A percentile compares a stretch with the other conserved stretches of the same genome.
These are phyloP conservation scores for Croton setiger DNA, from an alignment of 441 rosid genomes.

Conservation along the genomic window DNA sequence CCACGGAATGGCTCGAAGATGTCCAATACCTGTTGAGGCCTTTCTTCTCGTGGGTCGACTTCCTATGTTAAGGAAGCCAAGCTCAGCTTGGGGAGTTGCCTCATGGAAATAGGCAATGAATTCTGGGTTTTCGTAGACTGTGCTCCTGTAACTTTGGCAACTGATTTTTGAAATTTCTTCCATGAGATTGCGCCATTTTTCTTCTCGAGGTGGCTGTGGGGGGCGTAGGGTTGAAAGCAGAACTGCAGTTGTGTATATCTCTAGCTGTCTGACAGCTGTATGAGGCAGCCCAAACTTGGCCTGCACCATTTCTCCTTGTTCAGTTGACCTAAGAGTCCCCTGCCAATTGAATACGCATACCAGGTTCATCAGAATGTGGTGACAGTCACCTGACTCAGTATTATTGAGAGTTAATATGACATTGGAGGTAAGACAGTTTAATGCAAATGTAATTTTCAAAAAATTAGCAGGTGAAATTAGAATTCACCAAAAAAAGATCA, in stretches of 20 bases:
- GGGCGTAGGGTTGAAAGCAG: conserved; percentile 84
- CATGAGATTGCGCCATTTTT: conserved; percentile 90
- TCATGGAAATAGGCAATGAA: conserved; percentile 87
- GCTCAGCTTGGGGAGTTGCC: conserved; percentile 98
- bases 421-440: neutral
- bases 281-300: conserved; percentile 94
- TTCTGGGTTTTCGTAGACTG: conserved; percentile 83
- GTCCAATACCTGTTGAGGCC: conserved; percentile 79
- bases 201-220: conserved; percentile 80
- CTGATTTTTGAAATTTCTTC: conserved; percentile 87
- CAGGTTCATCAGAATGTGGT: conserved; percentile 3
- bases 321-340: conserved; percentile 97
- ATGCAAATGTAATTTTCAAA: neutral
- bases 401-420: neutral
- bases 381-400: neutral
- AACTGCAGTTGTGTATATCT: conserved; percentile 93
- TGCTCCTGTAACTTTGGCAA: conserved; percentile 73
- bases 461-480: neutral
- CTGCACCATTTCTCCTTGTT: conserved; percentile 99
- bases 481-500: neutral
- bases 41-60: conserved; percentile 87
- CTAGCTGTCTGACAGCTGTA: conserved; percentile 89
- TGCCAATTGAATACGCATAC: conserved; percentile 29
- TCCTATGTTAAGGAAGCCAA: conserved; percentile 92
- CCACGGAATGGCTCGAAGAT: conserved; percentile 96